Percentiles rank a stretch among this genome's conserved stretches.
These are phyloP conservation scores for Rhamnella rubrinervis DNA, from an alignment of 331 rosid genomes.

Conservation along the genomic window DNA sequence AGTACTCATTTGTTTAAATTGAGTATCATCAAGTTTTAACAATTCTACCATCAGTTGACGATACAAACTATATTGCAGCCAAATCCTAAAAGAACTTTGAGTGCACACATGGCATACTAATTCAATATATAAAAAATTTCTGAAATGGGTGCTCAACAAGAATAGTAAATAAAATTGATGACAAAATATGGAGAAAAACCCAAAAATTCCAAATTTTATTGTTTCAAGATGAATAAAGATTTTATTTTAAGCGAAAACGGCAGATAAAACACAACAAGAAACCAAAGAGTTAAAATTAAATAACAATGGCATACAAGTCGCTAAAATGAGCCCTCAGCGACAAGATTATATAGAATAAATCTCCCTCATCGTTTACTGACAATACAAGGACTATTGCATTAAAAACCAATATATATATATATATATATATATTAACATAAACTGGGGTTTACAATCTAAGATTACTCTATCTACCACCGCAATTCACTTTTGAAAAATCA, in stretches of 20 bases:
- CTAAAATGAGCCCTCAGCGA: too few relatives aligned
- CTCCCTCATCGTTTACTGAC: too few relatives aligned
- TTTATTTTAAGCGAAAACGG: neutral
- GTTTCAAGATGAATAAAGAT: neutral
- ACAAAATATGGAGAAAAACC: neutral
- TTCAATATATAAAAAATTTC: too few relatives aligned
- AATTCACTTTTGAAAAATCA: too few relatives aligned
- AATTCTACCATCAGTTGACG: too few relatives aligned
- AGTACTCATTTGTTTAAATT: too few relatives aligned
- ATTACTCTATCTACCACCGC: neutral
- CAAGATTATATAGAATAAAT: too few relatives aligned
- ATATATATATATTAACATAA: too few relatives aligned
- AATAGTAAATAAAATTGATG: neutral
- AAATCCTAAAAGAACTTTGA: neutral
- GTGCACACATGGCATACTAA: neutral
- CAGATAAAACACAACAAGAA: neutral
- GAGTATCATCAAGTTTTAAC: too few relatives aligned
- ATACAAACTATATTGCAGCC: neutral
- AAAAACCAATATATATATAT: too few relatives aligned
- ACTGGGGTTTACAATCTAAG: too few relatives aligned
- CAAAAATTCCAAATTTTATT: slow-evolving; percentile 2
- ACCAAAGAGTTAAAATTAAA: neutral
- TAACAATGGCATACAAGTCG: neutral
- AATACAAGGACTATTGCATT: too few relatives aligned
- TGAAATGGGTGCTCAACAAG: neutral